Percentiles rank a stretch among this genome's conserved stretches.
phyloP scores from a whole-genome alignment of 257 asterid genomes.

The Jacaranda mimosifolia region DNA sequence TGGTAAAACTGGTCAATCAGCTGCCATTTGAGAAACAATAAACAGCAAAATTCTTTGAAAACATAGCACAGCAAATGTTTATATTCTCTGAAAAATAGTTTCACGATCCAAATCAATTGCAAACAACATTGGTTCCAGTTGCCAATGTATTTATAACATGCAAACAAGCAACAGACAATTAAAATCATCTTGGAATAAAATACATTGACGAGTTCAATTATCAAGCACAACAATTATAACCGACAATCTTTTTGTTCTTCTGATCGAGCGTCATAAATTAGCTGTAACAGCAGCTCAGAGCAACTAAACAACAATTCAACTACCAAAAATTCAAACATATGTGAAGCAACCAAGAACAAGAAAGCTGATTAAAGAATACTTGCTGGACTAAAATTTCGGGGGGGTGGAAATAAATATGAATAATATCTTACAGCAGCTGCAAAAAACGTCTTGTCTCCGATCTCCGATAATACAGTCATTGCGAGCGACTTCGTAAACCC shows the following conservation, averaged over 20 bases:
- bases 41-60: slow-evolving; percentile 2
- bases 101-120: background rate
- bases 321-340: background rate
- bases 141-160: slow-evolving; percentile 1
- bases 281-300: slow-evolving; percentile 29
- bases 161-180: slow-evolving; percentile 1
- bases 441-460: slow-evolving; percentile 93
- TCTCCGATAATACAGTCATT: slow-evolving; percentile 91
- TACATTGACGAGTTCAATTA: slow-evolving; percentile 7
- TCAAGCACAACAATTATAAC: background rate
- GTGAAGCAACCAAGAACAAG: slow-evolving; percentile 13
- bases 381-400: background rate
- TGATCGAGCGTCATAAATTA: background rate
- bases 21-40: background rate
- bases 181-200: slow-evolving; percentile 11
- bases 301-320: slow-evolving; percentile 25
- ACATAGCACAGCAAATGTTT: background rate
- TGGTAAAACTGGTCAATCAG: slow-evolving; percentile 13
- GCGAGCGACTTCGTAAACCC: slow-evolving; percentile 94
- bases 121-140: slow-evolving; percentile 23
- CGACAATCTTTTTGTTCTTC: background rate
- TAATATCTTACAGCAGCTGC: slow-evolving; percentile 87
- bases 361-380: background rate
- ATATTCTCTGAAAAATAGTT: background rate
- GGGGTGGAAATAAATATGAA: background rate